Percentiles rank a stretch among this genome's conserved stretches.
These are phyloP conservation scores for Agaricus subrufescens DNA, from an alignment of 768 basidiomycete genomes.

Conservation along the genomic window DNA sequence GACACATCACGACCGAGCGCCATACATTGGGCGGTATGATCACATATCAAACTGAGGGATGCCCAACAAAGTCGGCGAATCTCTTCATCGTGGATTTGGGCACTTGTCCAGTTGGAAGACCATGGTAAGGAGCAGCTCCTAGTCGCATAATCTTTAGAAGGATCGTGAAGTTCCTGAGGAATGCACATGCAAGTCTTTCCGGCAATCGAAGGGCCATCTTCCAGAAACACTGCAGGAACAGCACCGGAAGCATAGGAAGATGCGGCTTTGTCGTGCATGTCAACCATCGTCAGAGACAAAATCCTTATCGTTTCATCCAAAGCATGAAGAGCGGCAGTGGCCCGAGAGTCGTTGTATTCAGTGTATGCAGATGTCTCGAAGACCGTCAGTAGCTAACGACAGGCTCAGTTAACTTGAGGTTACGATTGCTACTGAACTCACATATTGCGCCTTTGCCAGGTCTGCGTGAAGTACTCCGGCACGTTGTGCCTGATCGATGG, in stretches of 20 bases:
- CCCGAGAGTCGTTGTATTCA: conserved; percentile 50
- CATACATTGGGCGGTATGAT: conserved; percentile 64
- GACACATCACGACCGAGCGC: conserved; percentile 57
- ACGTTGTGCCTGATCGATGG: conserved; percentile 47
- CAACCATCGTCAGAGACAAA: conserved; percentile 51
- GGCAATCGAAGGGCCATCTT: conserved; percentile 16
- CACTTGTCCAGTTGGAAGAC: conserved; percentile 51
- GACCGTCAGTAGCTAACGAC: conserved; percentile 62
- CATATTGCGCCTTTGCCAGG: conserved; percentile 71
- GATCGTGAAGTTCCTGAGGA: conserved; percentile 27
- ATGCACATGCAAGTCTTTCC: conserved; percentile 37
- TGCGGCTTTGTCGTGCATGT: conserved; percentile 49
- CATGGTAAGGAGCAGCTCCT: conserved; percentile 56
- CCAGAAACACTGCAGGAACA: conserved; percentile 45
- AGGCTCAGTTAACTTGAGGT: background rate
- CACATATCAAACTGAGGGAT: conserved; percentile 62
- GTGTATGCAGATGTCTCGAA: conserved; percentile 78
- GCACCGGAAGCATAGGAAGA: conserved; percentile 42
- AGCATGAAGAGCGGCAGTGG: conserved; percentile 45
- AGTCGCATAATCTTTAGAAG: conserved; percentile 32
- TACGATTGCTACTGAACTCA: conserved; percentile 16
- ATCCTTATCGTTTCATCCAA: conserved; percentile 64
- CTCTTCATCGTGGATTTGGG: conserved; percentile 61
- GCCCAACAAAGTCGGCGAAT: conserved; percentile 76
- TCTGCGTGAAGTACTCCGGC: conserved; percentile 53